phyloP scores from a whole-genome alignment of 306 rosid species.

The Nissolia schottii region DNA sequence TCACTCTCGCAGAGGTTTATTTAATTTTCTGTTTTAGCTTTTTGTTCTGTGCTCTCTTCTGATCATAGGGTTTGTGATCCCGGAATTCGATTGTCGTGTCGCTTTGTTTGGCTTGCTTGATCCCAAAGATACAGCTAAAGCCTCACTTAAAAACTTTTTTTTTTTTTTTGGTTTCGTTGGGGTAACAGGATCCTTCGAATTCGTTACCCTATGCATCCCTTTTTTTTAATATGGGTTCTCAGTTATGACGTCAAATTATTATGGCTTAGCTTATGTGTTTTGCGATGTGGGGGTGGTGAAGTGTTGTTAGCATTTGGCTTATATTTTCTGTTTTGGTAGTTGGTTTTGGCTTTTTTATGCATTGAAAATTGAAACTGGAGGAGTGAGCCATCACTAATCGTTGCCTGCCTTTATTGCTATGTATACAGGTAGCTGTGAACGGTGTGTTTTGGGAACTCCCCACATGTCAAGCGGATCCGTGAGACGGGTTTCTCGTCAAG shows the following conservation, averaged over 20 bases:
- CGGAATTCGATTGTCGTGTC: background rate
- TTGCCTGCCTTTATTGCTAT: background rate
- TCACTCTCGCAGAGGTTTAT: background rate
- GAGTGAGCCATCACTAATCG: background rate
- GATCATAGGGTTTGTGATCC: slow-evolving; percentile 25
- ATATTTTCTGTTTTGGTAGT: background rate
- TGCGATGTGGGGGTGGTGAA: background rate
- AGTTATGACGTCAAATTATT: background rate
- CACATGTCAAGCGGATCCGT: slow-evolving; percentile 77
- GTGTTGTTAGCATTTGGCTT: background rate
- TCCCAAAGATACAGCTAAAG: background rate
- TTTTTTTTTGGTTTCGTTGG: background rate
- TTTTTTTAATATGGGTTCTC: background rate
- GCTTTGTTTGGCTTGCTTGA: background rate
- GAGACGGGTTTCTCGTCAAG: slow-evolving; percentile 77
- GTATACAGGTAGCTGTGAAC: slow-evolving; percentile 13
- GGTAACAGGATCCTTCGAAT: background rate
- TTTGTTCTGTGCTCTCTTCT: slow-evolving; percentile 6
- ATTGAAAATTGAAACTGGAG: background rate
- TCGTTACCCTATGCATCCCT: background rate
- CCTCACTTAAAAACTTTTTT: background rate
- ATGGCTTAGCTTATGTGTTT: background rate
- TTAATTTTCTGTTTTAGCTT: background rate
- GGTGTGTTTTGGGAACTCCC: background rate
- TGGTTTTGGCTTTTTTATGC: background rate